Percentiles rank a stretch among this genome's conserved stretches.
phyloP scores from a whole-genome alignment of 805 yeast genomes.

The Brettanomyces bruxellensis region DNA sequence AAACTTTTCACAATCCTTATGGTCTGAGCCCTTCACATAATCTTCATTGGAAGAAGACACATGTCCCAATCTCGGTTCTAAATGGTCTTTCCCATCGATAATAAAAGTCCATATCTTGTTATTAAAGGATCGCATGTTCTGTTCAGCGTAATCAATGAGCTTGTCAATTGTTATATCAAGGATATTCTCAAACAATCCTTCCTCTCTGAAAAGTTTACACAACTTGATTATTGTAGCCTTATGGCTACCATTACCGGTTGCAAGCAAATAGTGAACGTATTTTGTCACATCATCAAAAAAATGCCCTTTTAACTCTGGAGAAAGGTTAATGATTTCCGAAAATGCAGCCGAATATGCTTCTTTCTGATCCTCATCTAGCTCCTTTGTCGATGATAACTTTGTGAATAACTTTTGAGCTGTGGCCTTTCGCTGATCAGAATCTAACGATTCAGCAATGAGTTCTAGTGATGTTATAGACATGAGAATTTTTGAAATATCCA shows the following conservation, averaged over 20 bases:
- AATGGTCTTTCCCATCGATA: too few relatives aligned
- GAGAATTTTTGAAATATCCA: too few relatives aligned
- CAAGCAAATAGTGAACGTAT: conserved; percentile 3
- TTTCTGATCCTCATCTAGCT: background rate
- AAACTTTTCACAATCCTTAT: conserved; percentile 6
- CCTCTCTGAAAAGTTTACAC: background rate
- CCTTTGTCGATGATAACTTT: conserved; percentile 1
- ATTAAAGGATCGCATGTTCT: conserved; percentile 12
- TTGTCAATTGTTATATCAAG: conserved; percentile 5
- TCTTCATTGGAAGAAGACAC: too few relatives aligned
- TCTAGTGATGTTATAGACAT: conserved; percentile 7
- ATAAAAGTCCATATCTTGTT: background rate
- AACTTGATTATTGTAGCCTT: background rate
- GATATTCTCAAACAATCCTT: conserved; percentile 4
- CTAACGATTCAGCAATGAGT: conserved; percentile 9
- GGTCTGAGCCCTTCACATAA: too few relatives aligned
- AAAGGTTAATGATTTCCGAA: conserved; percentile 11
- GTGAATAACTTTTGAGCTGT: conserved; percentile 5
- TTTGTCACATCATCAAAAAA: conserved; percentile 2
- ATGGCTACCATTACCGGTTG: conserved; percentile 14
- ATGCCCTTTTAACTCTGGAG: conserved; percentile 6
- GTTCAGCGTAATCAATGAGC: conserved; percentile 2
- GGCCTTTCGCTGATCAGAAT: conserved; percentile 4
- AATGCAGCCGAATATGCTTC: conserved; percentile 10
- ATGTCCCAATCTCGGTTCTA: too few relatives aligned